Conservation (phyloP, 2,329 filamentous ascomycete genomes). For the Metarhizium album region DNA sequence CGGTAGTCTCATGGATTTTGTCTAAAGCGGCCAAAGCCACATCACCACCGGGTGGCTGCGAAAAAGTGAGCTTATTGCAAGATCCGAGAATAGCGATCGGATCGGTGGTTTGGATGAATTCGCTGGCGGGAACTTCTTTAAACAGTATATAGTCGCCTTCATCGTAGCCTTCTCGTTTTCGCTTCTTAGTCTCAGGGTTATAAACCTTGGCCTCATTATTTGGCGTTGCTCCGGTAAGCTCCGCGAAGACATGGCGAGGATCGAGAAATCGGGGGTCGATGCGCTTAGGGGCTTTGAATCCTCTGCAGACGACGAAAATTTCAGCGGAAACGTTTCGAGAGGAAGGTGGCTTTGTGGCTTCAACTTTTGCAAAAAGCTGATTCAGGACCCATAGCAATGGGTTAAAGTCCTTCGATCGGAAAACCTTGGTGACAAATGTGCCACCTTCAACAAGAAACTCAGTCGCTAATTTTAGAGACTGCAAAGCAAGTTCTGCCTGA, state of each 20-base stretch:
- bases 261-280: slow-evolving; percentile 91
- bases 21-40: slow-evolving; percentile 78
- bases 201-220: slow-evolving; percentile 98
- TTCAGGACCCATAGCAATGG: slow-evolving; percentile 94
- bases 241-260: slow-evolving; percentile 80
- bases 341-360: slow-evolving; percentile 93
- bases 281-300: slow-evolving; percentile 88
- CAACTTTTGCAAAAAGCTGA: slow-evolving; percentile 88
- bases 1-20: slow-evolving; percentile 76
- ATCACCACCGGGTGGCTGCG: slow-evolving; percentile 69
- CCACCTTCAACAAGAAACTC: slow-evolving; percentile 86
- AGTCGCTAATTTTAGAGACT: slow-evolving; percentile 85
- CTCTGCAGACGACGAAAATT: slow-evolving; percentile 94
- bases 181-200: slow-evolving; percentile 94
- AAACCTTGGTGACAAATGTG: slow-evolving; percentile 94
- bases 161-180: slow-evolving; percentile 95
- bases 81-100: slow-evolving; percentile 85
- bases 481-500: slow-evolving; percentile 84
- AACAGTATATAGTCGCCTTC: slow-evolving; percentile 90
- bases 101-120: slow-evolving; percentile 89
- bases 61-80: slow-evolving; percentile 75
- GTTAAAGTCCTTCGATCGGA: slow-evolving; percentile 95
- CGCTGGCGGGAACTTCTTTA: slow-evolving; percentile 78
- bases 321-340: slow-evolving; percentile 94
- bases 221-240: slow-evolving; percentile 71